phyloP scores from a whole-genome alignment of 2,329 filamentous ascomycete species.

The Beauveria pseudobassiana region DNA sequence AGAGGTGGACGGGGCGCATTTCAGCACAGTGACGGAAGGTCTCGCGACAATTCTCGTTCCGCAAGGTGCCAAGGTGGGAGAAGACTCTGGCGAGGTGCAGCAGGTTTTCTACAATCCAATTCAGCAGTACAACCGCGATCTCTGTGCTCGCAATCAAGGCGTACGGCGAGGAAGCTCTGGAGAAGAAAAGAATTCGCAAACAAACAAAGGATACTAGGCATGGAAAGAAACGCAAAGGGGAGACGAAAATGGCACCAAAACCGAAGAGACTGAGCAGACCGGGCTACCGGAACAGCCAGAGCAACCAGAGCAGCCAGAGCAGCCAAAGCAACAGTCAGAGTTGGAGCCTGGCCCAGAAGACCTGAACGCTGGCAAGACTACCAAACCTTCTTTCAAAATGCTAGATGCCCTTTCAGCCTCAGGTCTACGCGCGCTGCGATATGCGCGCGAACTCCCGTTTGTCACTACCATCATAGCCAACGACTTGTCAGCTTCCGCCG shows the following conservation, averaged over 20 bases:
- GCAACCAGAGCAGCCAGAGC: not conserved
- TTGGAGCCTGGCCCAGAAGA: slow-evolving; percentile 7
- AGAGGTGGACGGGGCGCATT: slow-evolving; percentile 38
- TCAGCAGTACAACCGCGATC: slow-evolving; percentile 95
- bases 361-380: slow-evolving; percentile 21
- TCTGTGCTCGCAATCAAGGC: slow-evolving; percentile 88
- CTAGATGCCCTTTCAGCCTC: slow-evolving; percentile 93
- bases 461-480: slow-evolving; percentile 79
- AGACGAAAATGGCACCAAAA: slow-evolving; percentile 22
- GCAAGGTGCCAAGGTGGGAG: slow-evolving; percentile 33
- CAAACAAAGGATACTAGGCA: slow-evolving; percentile 26
- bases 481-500: slow-evolving; percentile 72
- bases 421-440: slow-evolving; percentile 82
- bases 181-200: slow-evolving; percentile 29
- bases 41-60: slow-evolving; percentile 51
- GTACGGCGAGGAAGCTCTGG: slow-evolving; percentile 62
- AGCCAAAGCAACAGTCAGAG: not conserved
- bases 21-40: slow-evolving; percentile 46
- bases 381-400: slow-evolving; percentile 60
- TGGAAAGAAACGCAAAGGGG: slow-evolving; percentile 35
- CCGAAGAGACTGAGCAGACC: slow-evolving; percentile 1
- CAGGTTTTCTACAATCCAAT: slow-evolving; percentile 99
- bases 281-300: not conserved
- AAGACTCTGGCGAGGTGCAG: slow-evolving; percentile 53
- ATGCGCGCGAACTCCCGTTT: slow-evolving; percentile 84